Conservation (phyloP, 2,329 filamentous ascomycete species). For the Magnaporthales sp. region DNA sequence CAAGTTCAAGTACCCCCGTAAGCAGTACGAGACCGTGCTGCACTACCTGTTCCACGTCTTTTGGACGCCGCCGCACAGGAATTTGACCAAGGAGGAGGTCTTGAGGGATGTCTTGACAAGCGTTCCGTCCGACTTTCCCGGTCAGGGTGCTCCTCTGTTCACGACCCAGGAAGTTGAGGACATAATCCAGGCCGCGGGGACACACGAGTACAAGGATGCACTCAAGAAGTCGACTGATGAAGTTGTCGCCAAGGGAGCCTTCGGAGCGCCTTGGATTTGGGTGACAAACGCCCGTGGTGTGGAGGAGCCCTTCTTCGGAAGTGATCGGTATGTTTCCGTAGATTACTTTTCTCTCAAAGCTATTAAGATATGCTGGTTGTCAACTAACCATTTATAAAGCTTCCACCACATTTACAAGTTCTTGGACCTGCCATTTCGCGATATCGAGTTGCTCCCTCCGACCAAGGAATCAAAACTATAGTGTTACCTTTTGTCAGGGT, state of each 20-base stretch:
- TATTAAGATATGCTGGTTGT: not conserved
- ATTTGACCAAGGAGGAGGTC: constrained; percentile 50
- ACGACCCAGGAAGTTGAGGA: constrained; percentile 37
- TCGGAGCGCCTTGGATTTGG: constrained; percentile 71
- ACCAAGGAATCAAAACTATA: not conserved
- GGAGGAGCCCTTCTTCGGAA: constrained; percentile 67
- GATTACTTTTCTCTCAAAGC: not conserved
- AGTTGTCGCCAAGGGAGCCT: constrained; percentile 58
- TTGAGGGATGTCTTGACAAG: constrained; percentile 30
- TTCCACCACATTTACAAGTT: constrained; percentile 63
- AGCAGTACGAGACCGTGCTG: constrained; percentile 44
- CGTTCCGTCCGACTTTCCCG: constrained; percentile 16
- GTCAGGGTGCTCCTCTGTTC: constrained; percentile 31
- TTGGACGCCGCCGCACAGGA: constrained; percentile 50
- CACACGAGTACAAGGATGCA: constrained; percentile 30
- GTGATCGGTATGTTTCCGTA: constrained; percentile 45
- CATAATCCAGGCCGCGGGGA: constrained; percentile 44
- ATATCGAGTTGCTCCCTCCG: constrained; percentile 31
- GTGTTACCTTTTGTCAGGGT: not conserved
- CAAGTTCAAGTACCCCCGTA: constrained; percentile 43
- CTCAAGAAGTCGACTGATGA: constrained; percentile 49
- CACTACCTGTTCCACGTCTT: constrained; percentile 48
- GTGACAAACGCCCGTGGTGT: constrained; percentile 49
- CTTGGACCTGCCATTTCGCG: constrained; percentile 50
- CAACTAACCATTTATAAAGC: constrained; percentile 22